Conservation (phyloP, 192 early-diverging fungal genomes). For the Lunasporangiospora selenospora region DNA sequence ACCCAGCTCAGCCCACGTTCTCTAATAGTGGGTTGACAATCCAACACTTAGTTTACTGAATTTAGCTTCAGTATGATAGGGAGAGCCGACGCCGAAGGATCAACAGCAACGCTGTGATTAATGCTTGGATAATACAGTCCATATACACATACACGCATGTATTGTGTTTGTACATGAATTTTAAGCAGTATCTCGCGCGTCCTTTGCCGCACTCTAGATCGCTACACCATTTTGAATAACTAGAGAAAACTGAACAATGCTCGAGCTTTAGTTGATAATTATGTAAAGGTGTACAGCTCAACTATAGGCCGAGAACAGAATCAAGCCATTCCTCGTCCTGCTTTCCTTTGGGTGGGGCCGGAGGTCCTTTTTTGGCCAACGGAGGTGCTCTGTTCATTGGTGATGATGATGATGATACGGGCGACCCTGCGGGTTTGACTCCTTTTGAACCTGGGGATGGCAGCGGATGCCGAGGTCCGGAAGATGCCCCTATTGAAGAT, state of each 20-base stretch:
- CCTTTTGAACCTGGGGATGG: constrained; percentile 7
- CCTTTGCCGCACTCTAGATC: neutral
- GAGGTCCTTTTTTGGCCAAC: constrained; percentile 15
- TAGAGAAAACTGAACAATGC: neutral
- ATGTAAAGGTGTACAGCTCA: neutral
- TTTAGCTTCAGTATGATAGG: no score
- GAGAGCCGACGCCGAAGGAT: no score
- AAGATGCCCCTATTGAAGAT: no score
- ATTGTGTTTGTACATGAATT: neutral
- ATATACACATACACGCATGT: neutral
- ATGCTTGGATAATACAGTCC: constrained; percentile 1
- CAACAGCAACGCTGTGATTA: no score
- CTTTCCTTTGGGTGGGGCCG: constrained; percentile 8
- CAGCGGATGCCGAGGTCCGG: constrained; percentile 1
- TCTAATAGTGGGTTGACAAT: no score
- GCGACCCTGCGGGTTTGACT: neutral
- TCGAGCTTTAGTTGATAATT: neutral
- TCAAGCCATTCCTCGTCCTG: constrained; percentile 43
- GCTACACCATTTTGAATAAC: neutral
- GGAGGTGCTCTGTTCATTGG: constrained; percentile 5
- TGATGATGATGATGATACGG: neutral
- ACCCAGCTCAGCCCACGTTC: no score
- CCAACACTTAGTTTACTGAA: no score
- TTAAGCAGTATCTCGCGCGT: neutral
- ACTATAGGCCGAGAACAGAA: constrained; percentile 34